Conservation (phyloP, 768 basidiomycete species). For the Auricularia cornea region DNA sequence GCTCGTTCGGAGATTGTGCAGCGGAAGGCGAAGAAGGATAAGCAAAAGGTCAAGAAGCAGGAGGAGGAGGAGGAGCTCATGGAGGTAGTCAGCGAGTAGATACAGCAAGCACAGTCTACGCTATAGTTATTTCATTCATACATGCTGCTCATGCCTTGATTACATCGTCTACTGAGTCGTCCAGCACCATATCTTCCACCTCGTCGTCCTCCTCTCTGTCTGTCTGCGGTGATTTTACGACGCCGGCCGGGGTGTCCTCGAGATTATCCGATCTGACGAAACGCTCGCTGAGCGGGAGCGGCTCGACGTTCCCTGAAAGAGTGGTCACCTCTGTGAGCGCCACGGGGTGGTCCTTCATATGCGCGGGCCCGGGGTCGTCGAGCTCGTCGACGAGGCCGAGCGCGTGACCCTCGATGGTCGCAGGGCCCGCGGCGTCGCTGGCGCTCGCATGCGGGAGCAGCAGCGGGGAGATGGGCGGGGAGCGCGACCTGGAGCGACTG, state of each 20-base stretch:
- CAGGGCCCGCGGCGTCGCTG: conserved; percentile 4
- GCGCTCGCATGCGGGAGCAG: conserved; percentile 7
- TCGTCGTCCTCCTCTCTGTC: conserved; percentile 10
- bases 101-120: background rate
- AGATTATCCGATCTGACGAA: conserved; percentile 11
- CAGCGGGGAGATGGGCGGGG: conserved; percentile 71
- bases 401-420: conserved; percentile 28
- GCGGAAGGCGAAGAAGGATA: conserved; percentile 23
- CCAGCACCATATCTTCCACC: conserved; percentile 15
- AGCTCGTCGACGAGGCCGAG: conserved; percentile 78
- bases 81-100: background rate
- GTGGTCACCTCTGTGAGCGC: conserved; percentile 37
- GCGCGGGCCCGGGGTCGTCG: conserved; percentile 77
- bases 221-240: background rate
- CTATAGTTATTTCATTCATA: background rate
- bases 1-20: conserved; percentile 47
- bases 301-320: background rate
- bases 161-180: conserved; percentile 10
- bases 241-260: conserved; percentile 3
- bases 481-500: conserved; percentile 60
- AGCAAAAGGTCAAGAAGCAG: conserved; percentile 10
- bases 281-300: conserved; percentile 8
- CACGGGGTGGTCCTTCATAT: conserved; percentile 73
- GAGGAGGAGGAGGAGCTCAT: conserved; percentile 17
- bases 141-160: background rate